Evolutionary conservation across 2,329 filamentous ascomycete species (phyloP).

Genomic region (Aphanocladium album): DNA sequence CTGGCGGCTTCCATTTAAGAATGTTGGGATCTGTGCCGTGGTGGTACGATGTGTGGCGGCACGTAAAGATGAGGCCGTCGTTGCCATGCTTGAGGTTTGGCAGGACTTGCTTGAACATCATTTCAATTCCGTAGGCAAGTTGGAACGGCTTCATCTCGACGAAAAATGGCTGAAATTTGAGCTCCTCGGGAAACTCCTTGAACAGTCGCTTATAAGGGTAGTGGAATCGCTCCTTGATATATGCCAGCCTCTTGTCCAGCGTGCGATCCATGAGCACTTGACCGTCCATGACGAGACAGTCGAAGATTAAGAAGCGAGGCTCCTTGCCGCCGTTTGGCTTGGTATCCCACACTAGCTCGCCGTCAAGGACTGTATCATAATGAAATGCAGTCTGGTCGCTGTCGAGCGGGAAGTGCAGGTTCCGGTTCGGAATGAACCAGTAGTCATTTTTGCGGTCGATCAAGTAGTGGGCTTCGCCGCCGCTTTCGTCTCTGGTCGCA

Average conservation of each 20-base stretch:
- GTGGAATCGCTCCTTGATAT: conserved; percentile 75
- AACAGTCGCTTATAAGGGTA: conserved; percentile 63
- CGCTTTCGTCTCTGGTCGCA: conserved; percentile 61
- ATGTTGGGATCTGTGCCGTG: conserved; percentile 91
- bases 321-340: conserved; percentile 61
- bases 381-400: conserved; percentile 66
- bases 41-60: conserved; percentile 77
- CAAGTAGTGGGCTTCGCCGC: conserved; percentile 72
- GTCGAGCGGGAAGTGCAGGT: conserved; percentile 74
- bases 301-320: conserved; percentile 86
- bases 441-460: conserved; percentile 99
- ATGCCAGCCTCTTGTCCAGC: conserved; percentile 82
- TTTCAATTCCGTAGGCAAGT: conserved; percentile 79
- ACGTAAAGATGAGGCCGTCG: conserved; percentile 97
- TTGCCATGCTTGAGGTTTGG: conserved; percentile 86
- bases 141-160: conserved; percentile 88
- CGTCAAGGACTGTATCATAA: conserved; percentile 77
- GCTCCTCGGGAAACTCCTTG: conserved; percentile 63
- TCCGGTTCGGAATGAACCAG: conserved; percentile 68
- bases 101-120: conserved; percentile 86
- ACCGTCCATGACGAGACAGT: conserved; percentile 78
- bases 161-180: conserved; percentile 67
- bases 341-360: conserved; percentile 87
- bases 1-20: conserved; percentile 94
- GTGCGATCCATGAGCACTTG: conserved; percentile 71